A percentile compares a stretch with the other conserved stretches of the same genome.
Evolutionary conservation across 176 grass and related monocot species (phyloP).

Genomic region (Saccharum spontaneum): DNA sequence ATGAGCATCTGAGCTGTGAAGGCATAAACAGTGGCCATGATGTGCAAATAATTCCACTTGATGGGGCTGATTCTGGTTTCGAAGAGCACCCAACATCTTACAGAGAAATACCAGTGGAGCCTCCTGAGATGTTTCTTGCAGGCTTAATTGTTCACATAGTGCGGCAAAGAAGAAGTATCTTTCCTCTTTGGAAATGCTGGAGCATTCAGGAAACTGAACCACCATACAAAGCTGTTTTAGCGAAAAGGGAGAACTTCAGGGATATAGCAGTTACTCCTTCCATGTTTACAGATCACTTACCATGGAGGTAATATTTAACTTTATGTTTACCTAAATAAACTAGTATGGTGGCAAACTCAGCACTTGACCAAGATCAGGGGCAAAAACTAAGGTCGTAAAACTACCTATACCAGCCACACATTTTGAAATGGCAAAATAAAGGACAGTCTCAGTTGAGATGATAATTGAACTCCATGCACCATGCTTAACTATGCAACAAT

Average conservation of each 20-base stretch:
- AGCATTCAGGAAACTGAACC: conserved; percentile 46
- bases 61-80: conserved; percentile 45
- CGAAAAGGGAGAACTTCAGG: conserved; percentile 73
- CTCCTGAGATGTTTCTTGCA: conserved; percentile 87
- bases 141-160: conserved; percentile 86
- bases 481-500: not conserved
- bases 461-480: not conserved
- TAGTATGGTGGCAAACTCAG: not conserved
- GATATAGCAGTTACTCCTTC: conserved; percentile 76
- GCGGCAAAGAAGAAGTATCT: conserved; percentile 56
- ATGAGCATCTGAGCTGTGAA: conserved; percentile 24
- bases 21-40: conserved; percentile 28
- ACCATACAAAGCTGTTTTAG: conserved; percentile 77
- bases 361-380: not conserved
- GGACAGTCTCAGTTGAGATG: not conserved
- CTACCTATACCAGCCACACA: not conserved
- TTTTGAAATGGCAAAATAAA: not conserved
- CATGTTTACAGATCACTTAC: conserved; percentile 97
- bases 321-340: not conserved
- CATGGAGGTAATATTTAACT: conserved; percentile 73
- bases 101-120: conserved; percentile 60
- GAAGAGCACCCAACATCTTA: conserved; percentile 37
- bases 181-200: conserved; percentile 92
- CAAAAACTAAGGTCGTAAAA: not conserved
- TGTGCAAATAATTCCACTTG: conserved; percentile 37